These are phyloP conservation scores for Malassezia sympodialis DNA, from an alignment of 1,284 basidiomycete genomes.

Conservation along the genomic window DNA sequence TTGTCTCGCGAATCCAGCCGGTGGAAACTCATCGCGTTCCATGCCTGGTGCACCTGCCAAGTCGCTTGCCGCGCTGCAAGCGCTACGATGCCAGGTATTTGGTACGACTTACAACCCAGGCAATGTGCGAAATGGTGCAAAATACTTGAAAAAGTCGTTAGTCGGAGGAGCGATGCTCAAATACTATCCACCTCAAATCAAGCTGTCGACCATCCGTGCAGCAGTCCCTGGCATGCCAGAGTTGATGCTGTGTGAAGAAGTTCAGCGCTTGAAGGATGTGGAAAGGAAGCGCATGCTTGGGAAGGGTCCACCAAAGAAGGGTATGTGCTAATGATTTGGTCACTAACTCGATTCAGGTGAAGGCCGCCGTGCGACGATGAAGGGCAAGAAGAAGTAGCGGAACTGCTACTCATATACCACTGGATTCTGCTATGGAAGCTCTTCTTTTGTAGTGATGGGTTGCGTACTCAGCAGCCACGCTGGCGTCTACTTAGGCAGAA, in stretches of 20 bases:
- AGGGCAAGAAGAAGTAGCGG: slow-evolving; percentile 37
- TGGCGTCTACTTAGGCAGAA: background rate
- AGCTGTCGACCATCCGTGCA: slow-evolving; percentile 23
- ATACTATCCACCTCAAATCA: slow-evolving; percentile 41
- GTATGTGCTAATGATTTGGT: slow-evolving; percentile 23
- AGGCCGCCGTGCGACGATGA: slow-evolving; percentile 43
- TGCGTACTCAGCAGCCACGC: background rate
- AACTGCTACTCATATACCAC: background rate
- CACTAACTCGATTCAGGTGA: slow-evolving; percentile 25
- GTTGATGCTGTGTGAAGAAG: slow-evolving; percentile 25
- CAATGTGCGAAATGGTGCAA: slow-evolving; percentile 34
- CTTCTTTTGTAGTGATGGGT: background rate
- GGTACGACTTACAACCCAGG: slow-evolving; percentile 31
- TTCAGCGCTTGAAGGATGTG: slow-evolving; percentile 33
- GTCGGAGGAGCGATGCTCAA: slow-evolving; percentile 38
- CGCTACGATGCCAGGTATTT: slow-evolving; percentile 31
- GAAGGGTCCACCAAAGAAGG: slow-evolving; percentile 47
- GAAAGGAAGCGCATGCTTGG: slow-evolving; percentile 39
- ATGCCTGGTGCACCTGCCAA: slow-evolving; percentile 23
- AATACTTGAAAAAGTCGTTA: slow-evolving; percentile 31
- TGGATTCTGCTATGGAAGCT: background rate
- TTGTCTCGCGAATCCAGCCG: background rate
- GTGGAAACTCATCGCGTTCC: background rate
- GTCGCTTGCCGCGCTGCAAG: slow-evolving; percentile 26
- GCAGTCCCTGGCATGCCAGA: slow-evolving; percentile 18